Percentiles rank a stretch among this genome's conserved stretches.
Conservation (phyloP, 1,284 basidiomycete species). For the Apiotrichum siamense region DNA sequence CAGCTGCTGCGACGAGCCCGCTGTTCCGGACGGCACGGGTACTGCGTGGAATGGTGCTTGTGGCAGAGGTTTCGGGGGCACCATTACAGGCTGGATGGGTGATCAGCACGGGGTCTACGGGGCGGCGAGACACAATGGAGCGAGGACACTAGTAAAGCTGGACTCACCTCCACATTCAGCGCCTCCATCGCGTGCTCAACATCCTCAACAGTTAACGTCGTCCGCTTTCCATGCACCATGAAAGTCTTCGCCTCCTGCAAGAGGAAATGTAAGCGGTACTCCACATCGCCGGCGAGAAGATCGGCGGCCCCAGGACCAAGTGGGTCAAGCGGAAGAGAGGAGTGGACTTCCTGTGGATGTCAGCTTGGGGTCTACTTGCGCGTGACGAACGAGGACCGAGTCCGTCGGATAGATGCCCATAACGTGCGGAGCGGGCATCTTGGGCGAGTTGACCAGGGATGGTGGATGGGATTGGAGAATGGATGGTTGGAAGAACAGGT, state of each 20-base stretch:
- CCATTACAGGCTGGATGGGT: slow-evolving; percentile 35
- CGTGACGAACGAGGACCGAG: slow-evolving; percentile 27
- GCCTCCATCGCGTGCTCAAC: slow-evolving; percentile 90
- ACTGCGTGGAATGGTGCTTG: slow-evolving; percentile 61
- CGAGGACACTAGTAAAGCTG: too few species aligned
- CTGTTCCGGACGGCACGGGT: slow-evolving; percentile 35
- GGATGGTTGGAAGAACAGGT: background rate
- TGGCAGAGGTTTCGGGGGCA: slow-evolving; percentile 41
- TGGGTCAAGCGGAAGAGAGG: slow-evolving; percentile 73
- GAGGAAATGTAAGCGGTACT: slow-evolving; percentile 80
- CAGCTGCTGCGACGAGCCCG: slow-evolving; percentile 55
- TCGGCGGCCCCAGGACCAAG: slow-evolving; percentile 75
- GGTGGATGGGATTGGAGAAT: background rate
- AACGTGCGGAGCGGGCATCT: slow-evolving; percentile 35
- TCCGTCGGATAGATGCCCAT: slow-evolving; percentile 43
- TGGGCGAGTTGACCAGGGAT: slow-evolving; percentile 3
- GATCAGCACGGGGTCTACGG: background rate
- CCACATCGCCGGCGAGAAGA: slow-evolving; percentile 88
- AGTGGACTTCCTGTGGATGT: slow-evolving; percentile 75
- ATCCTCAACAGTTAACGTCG: slow-evolving; percentile 79
- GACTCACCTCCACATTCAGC: slow-evolving; percentile 74
- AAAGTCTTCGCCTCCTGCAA: slow-evolving; percentile 87
- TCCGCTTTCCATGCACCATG: slow-evolving; percentile 88
- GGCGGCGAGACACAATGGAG: background rate
- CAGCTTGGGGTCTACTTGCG: background rate